Conservation (phyloP, 805 yeast species). For the Starmera amethionina region DNA sequence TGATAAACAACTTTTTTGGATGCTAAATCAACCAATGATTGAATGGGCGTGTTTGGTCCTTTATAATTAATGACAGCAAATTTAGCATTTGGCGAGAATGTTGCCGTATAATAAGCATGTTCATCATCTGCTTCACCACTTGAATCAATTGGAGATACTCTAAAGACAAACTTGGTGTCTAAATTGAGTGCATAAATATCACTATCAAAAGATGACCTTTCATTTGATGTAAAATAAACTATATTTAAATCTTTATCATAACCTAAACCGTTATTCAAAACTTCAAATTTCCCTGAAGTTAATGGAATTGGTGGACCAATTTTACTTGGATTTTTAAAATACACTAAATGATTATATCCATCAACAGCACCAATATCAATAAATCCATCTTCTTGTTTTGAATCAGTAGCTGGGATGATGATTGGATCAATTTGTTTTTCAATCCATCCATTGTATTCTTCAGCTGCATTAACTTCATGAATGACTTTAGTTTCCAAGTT, state of each 20-base stretch:
- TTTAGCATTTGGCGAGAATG: slow-evolving; percentile 67
- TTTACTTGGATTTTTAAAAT: slow-evolving; percentile 54
- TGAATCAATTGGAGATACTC: not conserved
- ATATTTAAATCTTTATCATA: slow-evolving; percentile 41
- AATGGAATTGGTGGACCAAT: slow-evolving; percentile 43
- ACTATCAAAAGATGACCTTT: slow-evolving; percentile 65
- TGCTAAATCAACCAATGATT: slow-evolving; percentile 48
- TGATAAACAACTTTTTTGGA: not conserved
- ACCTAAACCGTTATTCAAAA: slow-evolving; percentile 52
- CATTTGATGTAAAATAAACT: slow-evolving; percentile 58
- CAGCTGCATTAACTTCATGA: slow-evolving; percentile 34
- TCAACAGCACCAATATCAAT: slow-evolving; percentile 65
- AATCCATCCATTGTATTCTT: slow-evolving; percentile 58
- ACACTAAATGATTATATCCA: slow-evolving; percentile 70
- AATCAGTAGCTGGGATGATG: slow-evolving; percentile 38
- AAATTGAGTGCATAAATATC: slow-evolving; percentile 63
- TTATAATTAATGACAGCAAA: slow-evolving; percentile 53
- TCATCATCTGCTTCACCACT: slow-evolving; percentile 19
- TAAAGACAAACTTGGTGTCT: slow-evolving; percentile 13
- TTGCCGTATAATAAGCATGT: slow-evolving; percentile 55
- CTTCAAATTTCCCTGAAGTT: slow-evolving; percentile 84
- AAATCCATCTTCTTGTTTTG: slow-evolving; percentile 45
- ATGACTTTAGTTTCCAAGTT: slow-evolving; percentile 25
- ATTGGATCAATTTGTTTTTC: slow-evolving; percentile 56
- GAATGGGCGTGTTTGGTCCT: slow-evolving; percentile 76